These are phyloP conservation scores for Urtica urens DNA, from an alignment of 306 rosid species.

Conservation along the genomic window DNA sequence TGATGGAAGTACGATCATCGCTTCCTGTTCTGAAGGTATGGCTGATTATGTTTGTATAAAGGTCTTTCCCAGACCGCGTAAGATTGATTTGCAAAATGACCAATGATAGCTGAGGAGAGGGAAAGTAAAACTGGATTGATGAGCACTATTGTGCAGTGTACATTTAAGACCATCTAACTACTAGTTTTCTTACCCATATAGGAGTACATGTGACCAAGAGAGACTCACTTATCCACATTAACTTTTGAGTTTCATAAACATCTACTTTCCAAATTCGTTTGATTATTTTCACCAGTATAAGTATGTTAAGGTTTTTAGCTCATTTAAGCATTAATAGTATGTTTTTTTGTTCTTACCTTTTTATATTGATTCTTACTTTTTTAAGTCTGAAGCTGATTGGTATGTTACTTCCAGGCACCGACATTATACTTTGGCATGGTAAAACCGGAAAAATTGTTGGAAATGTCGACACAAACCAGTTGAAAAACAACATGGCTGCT, in stretches of 20 bases:
- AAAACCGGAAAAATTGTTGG: constrained; percentile 80
- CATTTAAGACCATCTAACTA: too few species aligned
- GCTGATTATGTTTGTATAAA: not conserved
- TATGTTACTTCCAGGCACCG: constrained; percentile 53
- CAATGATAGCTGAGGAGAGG: too few species aligned
- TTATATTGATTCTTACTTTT: constrained; percentile 1
- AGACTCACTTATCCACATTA: not conserved
- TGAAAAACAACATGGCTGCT: constrained; percentile 88
- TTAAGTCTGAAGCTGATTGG: constrained; percentile 15
- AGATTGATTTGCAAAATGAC: too few species aligned
- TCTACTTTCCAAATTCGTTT: not conserved
- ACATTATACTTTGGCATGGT: constrained; percentile 91
- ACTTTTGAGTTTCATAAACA: not conserved
- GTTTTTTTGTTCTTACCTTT: not conserved
- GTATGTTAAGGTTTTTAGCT: not conserved
- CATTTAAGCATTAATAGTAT: not conserved
- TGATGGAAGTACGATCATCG: constrained; percentile 83
- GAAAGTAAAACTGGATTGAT: too few species aligned
- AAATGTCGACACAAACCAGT: constrained; percentile 85
- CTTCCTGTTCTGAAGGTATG: constrained; percentile 97
- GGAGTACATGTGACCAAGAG: not conserved
- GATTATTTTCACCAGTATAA: not conserved
- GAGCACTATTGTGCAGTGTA: too few species aligned
- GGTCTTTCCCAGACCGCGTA: too few species aligned
- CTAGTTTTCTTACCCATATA: too few species aligned